phyloP scores from a whole-genome alignment of 768 basidiomycete species.

The Leucocoprinus sp. region DNA sequence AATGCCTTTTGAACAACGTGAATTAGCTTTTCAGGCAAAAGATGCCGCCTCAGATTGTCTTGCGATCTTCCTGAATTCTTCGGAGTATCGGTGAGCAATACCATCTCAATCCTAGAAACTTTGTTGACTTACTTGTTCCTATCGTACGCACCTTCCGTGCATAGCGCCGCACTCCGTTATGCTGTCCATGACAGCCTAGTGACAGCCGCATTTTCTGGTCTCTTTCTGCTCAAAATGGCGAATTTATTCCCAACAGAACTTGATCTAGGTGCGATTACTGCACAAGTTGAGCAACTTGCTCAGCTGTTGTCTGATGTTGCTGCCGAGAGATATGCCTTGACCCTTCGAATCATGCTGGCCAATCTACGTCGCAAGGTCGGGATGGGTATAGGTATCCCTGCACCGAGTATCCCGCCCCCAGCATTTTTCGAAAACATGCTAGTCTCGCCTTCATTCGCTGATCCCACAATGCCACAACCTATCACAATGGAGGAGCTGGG shows the following conservation, averaged over 20 bases:
- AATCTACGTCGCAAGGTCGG: slow-evolving; percentile 87
- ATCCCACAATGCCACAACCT: slow-evolving; percentile 46
- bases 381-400: slow-evolving; percentile 41
- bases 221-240: slow-evolving; percentile 92
- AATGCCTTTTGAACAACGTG: slow-evolving; percentile 91
- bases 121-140: slow-evolving; percentile 7
- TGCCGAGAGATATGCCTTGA: slow-evolving; percentile 83
- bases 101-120: background rate
- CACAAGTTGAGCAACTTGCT: slow-evolving; percentile 85
- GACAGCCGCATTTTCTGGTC: slow-evolving; percentile 83
- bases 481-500: slow-evolving; percentile 85
- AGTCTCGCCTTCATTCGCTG: slow-evolving; percentile 49
- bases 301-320: slow-evolving; percentile 88
- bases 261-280: slow-evolving; percentile 66
- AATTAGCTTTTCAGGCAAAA: slow-evolving; percentile 92
- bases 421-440: slow-evolving; percentile 50
- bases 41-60: slow-evolving; percentile 85
- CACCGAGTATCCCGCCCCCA: slow-evolving; percentile 45
- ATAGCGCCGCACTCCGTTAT: slow-evolving; percentile 80
- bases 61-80: slow-evolving; percentile 73
- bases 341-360: slow-evolving; percentile 88
- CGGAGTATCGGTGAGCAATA: slow-evolving; percentile 61
- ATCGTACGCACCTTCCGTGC: slow-evolving; percentile 5
- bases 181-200: slow-evolving; percentile 92
- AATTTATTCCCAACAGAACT: slow-evolving; percentile 84